Percentiles rank a stretch among this genome's conserved stretches.
Evolutionary conservation across 140 eudicot species (phyloP).

Genomic region (Anethum foeniculum): DNA sequence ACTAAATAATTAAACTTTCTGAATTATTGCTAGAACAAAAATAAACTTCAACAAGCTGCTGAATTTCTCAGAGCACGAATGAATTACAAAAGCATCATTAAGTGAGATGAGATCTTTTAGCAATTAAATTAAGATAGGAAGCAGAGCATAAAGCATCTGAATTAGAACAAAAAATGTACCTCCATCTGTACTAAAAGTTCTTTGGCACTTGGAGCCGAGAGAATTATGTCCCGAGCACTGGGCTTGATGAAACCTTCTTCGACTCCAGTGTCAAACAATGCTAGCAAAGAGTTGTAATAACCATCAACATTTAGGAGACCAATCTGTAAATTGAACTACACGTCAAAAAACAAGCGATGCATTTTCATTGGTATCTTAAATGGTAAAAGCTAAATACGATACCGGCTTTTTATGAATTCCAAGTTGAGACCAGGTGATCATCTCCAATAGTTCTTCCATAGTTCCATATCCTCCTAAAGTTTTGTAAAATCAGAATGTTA

Average conservation of each 20-base stretch:
- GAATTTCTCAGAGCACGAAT: background rate
- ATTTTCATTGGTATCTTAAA: background rate
- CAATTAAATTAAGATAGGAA: background rate
- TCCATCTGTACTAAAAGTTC: constrained; percentile 77
- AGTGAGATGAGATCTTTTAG: background rate
- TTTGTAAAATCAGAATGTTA: background rate
- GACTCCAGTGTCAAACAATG: constrained; percentile 86
- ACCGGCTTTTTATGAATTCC: constrained; percentile 94
- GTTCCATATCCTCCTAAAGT: constrained; percentile 93
- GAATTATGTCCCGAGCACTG: constrained; percentile 59
- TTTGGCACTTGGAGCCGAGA: constrained; percentile 71
- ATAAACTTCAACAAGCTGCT: background rate
- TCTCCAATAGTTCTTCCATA: constrained; percentile 87
- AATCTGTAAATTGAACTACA: constrained; percentile 35
- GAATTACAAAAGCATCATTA: background rate
- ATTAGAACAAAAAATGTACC: constrained; percentile 27
- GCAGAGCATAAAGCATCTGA: background rate
- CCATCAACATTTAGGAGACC: constrained; percentile 93
- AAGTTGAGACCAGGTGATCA: constrained; percentile 96
- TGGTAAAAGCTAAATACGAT: constrained; percentile 16
- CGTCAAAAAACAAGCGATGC: constrained; percentile 11
- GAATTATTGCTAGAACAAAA: background rate
- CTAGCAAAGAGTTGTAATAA: constrained; percentile 70
- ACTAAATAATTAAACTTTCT: background rate
- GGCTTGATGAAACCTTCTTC: constrained; percentile 93